phyloP scores from a whole-genome alignment of 805 yeast genomes.

The Jamesozyma spencerorum region DNA sequence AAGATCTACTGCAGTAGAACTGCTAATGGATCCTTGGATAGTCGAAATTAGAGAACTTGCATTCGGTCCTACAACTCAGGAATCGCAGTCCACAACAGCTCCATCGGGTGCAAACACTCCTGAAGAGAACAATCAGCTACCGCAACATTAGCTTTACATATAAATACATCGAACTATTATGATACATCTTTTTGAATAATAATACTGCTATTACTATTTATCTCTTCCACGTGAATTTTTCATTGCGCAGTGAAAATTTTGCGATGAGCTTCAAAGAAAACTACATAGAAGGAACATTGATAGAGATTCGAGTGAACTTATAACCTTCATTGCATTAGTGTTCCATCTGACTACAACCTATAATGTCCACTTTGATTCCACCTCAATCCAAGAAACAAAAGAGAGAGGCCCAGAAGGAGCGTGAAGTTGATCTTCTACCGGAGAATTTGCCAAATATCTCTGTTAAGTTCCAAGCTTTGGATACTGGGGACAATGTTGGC shows the following conservation, averaged over 20 bases:
- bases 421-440: constrained; percentile 67
- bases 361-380: constrained; percentile 87
- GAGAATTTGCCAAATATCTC: constrained; percentile 77
- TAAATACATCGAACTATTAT: background rate
- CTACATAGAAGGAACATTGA: background rate
- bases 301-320: too few relatives aligned
- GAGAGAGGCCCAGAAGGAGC: constrained; percentile 71
- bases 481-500: constrained; percentile 79
- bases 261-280: constrained; percentile 3
- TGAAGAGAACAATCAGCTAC: background rate
- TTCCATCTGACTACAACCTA: background rate
- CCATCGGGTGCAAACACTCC: background rate
- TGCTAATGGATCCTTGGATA: constrained; percentile 86
- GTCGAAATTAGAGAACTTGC: constrained; percentile 60
- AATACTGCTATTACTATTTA: too few relatives aligned
- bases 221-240: background rate
- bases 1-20: constrained; percentile 76
- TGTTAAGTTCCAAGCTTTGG: constrained; percentile 84
- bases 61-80: constrained; percentile 33
- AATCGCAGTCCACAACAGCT: background rate
- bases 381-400: constrained; percentile 88
- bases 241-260: background rate
- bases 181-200: too few relatives aligned
- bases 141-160: background rate
- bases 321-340: too few relatives aligned